A percentile compares a stretch with the other conserved stretches of the same genome.
These are phyloP conservation scores for Ogataea pilisensis DNA, from an alignment of 805 yeast genomes.

Conservation along the genomic window DNA sequence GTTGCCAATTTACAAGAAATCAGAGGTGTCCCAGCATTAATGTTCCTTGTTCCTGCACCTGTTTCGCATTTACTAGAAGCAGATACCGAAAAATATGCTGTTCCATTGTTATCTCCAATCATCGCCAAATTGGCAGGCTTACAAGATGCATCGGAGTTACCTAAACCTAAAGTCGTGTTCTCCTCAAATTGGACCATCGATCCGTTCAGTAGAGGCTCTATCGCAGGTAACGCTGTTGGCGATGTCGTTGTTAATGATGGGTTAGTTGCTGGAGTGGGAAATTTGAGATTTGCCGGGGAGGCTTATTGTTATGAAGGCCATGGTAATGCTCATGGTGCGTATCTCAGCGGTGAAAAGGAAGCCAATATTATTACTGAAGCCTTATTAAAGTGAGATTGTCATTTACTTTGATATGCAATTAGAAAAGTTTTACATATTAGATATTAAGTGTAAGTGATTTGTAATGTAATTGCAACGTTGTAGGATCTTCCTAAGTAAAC, in stretches of 20 bases:
- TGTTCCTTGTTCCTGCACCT: constrained; percentile 45
- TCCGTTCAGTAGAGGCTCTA: constrained; percentile 48
- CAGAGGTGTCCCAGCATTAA: constrained; percentile 35
- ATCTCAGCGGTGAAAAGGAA: constrained; percentile 45
- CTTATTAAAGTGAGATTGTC: not conserved
- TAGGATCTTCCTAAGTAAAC: too few species aligned
- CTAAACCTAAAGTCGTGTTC: constrained; percentile 24
- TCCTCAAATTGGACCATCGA: constrained; percentile 45
- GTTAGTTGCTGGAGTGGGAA: constrained; percentile 28
- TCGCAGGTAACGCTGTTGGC: constrained; percentile 38
- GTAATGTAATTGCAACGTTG: too few species aligned
- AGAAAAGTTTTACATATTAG: too few species aligned
- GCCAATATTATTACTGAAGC: constrained; percentile 26
- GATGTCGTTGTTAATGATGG: constrained; percentile 37
- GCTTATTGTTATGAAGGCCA: constrained; percentile 48
- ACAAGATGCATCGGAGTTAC: constrained; percentile 14
- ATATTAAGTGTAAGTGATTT: too few species aligned
- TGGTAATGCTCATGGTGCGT: constrained; percentile 56
- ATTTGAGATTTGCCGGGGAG: constrained; percentile 52
- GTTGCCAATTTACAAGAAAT: constrained; percentile 25
- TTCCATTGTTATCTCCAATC: constrained; percentile 41
- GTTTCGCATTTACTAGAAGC: constrained; percentile 43
- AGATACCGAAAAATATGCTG: constrained; percentile 34
- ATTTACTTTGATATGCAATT: too few species aligned
- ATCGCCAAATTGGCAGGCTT: constrained; percentile 27